Evolutionary conservation across 768 basidiomycete species (phyloP), one percentile per base, ranked within the genome.

Genomic region (Symmetrospora coprosmae): DNA sequence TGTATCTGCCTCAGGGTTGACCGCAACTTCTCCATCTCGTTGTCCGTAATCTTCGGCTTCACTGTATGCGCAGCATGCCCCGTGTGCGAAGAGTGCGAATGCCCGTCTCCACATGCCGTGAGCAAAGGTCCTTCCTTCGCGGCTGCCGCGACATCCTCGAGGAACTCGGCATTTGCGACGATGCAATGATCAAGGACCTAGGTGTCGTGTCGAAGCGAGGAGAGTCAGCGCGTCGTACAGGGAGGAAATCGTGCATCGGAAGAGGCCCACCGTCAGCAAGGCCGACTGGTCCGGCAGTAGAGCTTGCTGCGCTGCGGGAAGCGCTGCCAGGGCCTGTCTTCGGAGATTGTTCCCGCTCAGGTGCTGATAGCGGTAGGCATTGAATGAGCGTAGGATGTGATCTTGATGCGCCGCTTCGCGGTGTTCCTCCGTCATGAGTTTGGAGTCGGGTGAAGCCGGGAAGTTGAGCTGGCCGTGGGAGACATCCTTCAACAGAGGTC

Each of bases 111-210:
- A n/a, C n/a, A n/a, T n/a, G n/a, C n/a, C 6, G 25, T 23, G 13
- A 58, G 31, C 8, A 58, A 13, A 43, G 38, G 16, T 8, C 31
- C 30, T 13, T 58, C 55, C 21, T 31, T 31, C 7, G 41, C 55
- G n/a, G 28, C 31, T 14, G 41, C 16, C 5, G 55, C 55, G 27
- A 58, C 43, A 9, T 58, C 55, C 37, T 58, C 55, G 7, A 58
- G 43, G 55, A 58, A 58, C 43, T 58, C 55, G 8, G 55, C 55
- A 30, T 58, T 58, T 28, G 28, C 37, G 13, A 38, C 33, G 40
- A 58, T 46, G 55, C 55, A 58, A 33, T 58, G 55, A 43, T 58
- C 55, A 23, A 58, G 16, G 14, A 25, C 31, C 55, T 58, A 28
- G 25, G 27, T 8, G 16, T 17, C 11, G 14, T 9, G 52, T 30